Conservation (phyloP, 2,329 filamentous ascomycete species). For the Cladosporium phlei region DNA sequence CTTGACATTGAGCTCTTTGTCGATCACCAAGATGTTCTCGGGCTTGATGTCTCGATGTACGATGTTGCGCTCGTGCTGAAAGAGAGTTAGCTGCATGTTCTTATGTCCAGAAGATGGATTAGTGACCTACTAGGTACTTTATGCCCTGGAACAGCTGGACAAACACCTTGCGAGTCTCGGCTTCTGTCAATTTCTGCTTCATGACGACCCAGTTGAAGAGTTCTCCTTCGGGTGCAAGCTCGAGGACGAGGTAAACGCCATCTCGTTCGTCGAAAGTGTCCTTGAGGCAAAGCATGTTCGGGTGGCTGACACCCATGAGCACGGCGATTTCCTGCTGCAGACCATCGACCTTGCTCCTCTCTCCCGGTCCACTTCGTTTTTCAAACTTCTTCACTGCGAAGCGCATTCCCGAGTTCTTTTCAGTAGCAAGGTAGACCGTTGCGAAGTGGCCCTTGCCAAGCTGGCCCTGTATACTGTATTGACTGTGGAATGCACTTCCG, state of each 20-base stretch:
- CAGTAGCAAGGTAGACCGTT: conserved; percentile 84
- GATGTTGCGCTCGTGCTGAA: conserved; percentile 89
- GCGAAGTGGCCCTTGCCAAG: conserved; percentile 95
- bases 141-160: conserved; percentile 86
- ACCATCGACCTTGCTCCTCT: conserved; percentile 76
- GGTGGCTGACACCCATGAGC: conserved; percentile 93
- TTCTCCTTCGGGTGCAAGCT: conserved; percentile 87
- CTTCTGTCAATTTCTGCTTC: conserved; percentile 81
- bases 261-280: conserved; percentile 91
- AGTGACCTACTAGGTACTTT: conserved; percentile 76
- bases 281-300: conserved; percentile 86
- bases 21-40: conserved; percentile 86
- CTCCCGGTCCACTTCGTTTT: conserved; percentile 74
- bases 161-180: conserved; percentile 81
- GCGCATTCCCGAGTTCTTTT: conserved; percentile 73
- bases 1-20: conserved; percentile 82
- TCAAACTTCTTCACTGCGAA: conserved; percentile 96
- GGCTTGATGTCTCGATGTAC: conserved; percentile 98
- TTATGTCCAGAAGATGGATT: background rate
- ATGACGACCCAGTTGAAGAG: conserved; percentile 92
- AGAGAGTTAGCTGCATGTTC: background rate
- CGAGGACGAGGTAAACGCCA: conserved; percentile 84
- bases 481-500: conserved; percentile 74
- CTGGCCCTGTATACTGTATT: conserved; percentile 79
- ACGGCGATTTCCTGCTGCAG: conserved; percentile 95